phyloP scores from a whole-genome alignment of 2,329 filamentous ascomycete genomes.

The Onygenales sp. region DNA sequence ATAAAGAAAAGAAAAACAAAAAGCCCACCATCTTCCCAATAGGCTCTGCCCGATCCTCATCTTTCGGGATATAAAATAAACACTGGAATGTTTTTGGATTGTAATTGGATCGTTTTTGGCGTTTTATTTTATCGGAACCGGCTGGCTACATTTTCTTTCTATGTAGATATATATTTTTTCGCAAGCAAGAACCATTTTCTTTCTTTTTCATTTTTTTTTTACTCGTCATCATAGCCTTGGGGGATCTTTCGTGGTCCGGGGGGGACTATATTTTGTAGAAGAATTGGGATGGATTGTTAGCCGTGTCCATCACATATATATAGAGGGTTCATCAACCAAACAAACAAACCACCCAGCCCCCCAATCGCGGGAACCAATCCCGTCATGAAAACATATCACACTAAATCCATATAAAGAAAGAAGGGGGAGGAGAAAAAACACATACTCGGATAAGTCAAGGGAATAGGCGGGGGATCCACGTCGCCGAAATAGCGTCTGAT shows the following conservation, averaged over 20 bases:
- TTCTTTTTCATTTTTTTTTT: conserved; percentile 7
- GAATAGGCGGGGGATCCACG: conserved; percentile 60
- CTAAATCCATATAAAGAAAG: neutral
- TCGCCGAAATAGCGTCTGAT: conserved; percentile 66
- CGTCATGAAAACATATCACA: neutral
- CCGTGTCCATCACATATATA: neutral
- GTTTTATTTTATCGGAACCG: neutral
- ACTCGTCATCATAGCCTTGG: conserved; percentile 38
- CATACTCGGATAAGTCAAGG: conserved; percentile 88
- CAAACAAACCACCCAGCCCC: neutral
- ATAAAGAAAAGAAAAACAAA: too few relatives aligned
- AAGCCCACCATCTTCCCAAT: too few relatives aligned
- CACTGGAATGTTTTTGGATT: too few relatives aligned
- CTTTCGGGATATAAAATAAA: too few relatives aligned
- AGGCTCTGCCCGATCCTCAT: too few relatives aligned
- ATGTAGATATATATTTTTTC: neutral
- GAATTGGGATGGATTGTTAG: neutral
- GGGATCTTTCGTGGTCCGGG: conserved; percentile 36
- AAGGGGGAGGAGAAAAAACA: conserved; percentile 15
- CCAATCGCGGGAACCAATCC: neutral
- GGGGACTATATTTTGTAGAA: conserved; percentile 27
- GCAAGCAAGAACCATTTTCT: neutral
- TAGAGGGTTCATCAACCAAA: neutral
- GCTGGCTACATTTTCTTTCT: neutral
- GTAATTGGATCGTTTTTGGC: too few relatives aligned